Conservation (phyloP, 805 yeast species). For the Hanseniaspora jakobsenii region DNA sequence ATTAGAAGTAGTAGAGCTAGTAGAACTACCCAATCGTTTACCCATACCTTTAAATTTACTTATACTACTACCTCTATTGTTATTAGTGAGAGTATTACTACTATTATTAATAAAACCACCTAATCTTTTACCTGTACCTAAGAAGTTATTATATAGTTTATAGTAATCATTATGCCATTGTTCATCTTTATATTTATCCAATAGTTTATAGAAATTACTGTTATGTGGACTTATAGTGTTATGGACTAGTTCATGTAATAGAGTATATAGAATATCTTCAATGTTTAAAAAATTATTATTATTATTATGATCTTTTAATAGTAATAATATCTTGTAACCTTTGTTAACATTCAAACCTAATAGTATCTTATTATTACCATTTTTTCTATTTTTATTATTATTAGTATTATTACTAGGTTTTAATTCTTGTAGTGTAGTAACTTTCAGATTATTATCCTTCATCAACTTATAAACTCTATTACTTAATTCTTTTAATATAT, state of each 20-base stretch:
- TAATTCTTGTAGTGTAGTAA: too few relatives aligned
- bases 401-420: too few relatives aligned
- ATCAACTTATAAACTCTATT: too few relatives aligned
- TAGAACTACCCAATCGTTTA: too few relatives aligned
- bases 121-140: constrained; percentile 26
- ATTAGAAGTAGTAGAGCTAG: too few relatives aligned
- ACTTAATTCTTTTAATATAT: too few relatives aligned
- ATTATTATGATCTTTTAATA: constrained; percentile 52
- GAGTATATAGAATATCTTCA: constrained; percentile 58
- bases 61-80: too few relatives aligned
- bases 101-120: constrained; percentile 16
- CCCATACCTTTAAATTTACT: too few relatives aligned
- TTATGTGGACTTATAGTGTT: constrained; percentile 74
- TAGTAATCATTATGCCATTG: constrained; percentile 29
- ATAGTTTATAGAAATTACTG: constrained; percentile 47
- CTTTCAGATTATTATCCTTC: too few relatives aligned
- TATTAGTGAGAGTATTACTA: neutral
- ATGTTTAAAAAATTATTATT: constrained; percentile 47
- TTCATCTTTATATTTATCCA: constrained; percentile 50
- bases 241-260: constrained; percentile 82
- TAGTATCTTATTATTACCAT: too few relatives aligned
- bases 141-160: constrained; percentile 25
- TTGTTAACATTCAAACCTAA: constrained; percentile 73
- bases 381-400: too few relatives aligned
- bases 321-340: constrained; percentile 59